These are phyloP conservation scores for Botryotinia calthae DNA, from an alignment of 2,329 filamentous ascomycete genomes.

Conservation along the genomic window DNA sequence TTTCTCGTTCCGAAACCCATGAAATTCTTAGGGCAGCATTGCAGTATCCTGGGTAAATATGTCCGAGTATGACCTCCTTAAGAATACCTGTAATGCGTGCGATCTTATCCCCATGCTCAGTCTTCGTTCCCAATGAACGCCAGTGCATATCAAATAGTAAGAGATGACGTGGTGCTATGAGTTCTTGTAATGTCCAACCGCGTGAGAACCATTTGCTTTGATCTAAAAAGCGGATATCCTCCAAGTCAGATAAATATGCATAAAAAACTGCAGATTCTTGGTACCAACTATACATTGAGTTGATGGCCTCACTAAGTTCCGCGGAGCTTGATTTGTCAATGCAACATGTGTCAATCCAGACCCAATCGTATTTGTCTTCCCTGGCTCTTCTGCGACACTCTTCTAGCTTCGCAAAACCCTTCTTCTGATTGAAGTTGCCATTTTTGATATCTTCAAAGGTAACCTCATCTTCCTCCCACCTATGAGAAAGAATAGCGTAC, in stretches of 20 bases:
- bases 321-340: neutral
- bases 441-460: too few species aligned
- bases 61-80: neutral
- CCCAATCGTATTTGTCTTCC: neutral
- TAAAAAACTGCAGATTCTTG: neutral
- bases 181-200: neutral
- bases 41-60: rapidly evolving
- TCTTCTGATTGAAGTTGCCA: neutral
- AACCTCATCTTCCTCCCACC: too few species aligned
- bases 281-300: neutral
- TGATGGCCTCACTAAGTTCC: neutral
- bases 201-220: neutral
- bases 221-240: neutral
- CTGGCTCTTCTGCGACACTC: neutral
- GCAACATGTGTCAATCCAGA: neutral
- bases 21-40: neutral
- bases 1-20: neutral
- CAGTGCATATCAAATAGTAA: neutral
- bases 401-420: neutral
- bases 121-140: neutral
- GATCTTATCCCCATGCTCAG: rapidly evolving
- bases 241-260: neutral
- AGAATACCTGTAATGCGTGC: neutral
- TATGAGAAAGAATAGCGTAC: too few species aligned
- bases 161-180: neutral